Evolutionary conservation across 148 eudicot species (phyloP).

Genomic region (Silene uniflora): DNA sequence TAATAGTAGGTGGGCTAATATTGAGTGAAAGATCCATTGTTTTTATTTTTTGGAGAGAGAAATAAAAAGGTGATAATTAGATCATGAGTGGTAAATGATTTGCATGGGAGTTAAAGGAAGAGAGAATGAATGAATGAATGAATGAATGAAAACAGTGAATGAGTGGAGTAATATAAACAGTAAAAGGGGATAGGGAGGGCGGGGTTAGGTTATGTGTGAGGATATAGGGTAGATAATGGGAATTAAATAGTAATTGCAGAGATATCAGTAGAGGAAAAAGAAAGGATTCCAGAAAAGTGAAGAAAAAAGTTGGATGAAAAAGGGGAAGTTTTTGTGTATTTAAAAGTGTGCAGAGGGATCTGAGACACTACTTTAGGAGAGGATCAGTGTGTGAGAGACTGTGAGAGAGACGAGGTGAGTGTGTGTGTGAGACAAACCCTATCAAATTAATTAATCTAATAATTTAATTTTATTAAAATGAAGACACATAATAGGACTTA

Average conservation of each 20-base stretch:
- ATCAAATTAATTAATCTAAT: too few species aligned
- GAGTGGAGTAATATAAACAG: neutral
- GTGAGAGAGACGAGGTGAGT: neutral
- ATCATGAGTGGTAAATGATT: conserved; percentile 87
- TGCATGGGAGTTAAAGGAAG: conserved; percentile 41
- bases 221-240: conserved; percentile 22
- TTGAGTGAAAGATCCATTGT: conserved; percentile 73
- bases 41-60: conserved; percentile 3
- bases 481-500: too few species aligned
- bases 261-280: neutral
- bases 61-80: conserved; percentile 39
- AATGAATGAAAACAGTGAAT: neutral
- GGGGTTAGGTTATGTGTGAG: neutral
- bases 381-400: neutral
- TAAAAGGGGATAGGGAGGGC: neutral
- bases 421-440: too few species aligned
- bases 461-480: too few species aligned
- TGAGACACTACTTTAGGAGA: neutral
- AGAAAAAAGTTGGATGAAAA: conserved; percentile 35
- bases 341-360: conserved; percentile 28
- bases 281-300: conserved; percentile 5
- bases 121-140: conserved; percentile 10
- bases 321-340: conserved; percentile 32
- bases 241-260: conserved; percentile 27
- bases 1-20: conserved; percentile 54